These are phyloP conservation scores for Eimeria maxima DNA, from an alignment of 169 alveolate species.

Conservation along the genomic window DNA sequence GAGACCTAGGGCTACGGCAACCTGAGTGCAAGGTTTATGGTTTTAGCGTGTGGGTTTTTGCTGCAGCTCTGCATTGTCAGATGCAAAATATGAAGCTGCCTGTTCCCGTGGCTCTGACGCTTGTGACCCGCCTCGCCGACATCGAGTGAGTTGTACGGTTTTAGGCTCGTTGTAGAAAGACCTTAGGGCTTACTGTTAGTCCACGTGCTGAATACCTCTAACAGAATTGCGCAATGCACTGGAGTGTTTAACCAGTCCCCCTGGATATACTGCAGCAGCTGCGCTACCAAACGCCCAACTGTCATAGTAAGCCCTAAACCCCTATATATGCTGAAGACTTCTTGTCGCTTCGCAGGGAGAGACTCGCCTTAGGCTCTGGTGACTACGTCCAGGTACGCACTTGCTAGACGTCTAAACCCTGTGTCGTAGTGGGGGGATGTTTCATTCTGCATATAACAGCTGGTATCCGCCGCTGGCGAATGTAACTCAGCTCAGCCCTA, in stretches of 20 bases:
- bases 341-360: conserved; percentile 37
- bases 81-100: conserved; percentile 60
- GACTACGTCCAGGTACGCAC: conserved; percentile 63
- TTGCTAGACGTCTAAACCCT: neutral
- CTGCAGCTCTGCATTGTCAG: conserved; percentile 69
- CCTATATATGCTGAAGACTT: neutral
- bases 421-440: neutral
- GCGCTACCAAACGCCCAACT: neutral
- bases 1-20: neutral
- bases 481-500: neutral
- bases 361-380: conserved; percentile 66
- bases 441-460: neutral
- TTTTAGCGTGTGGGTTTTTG: neutral
- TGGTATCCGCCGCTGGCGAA: too few species aligned
- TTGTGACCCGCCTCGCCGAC: conserved; percentile 79
- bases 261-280: neutral
- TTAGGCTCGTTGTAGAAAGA: neutral
- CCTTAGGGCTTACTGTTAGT: neutral
- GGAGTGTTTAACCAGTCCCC: neutral
- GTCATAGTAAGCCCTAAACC: neutral
- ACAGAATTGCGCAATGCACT: neutral
- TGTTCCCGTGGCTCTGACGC: conserved; percentile 64
- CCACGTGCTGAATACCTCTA: neutral
- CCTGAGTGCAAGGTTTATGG: neutral
- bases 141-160: conserved; percentile 58